Conservation (phyloP, 1,284 basidiomycete genomes). For the Apiotrichum siamense region DNA sequence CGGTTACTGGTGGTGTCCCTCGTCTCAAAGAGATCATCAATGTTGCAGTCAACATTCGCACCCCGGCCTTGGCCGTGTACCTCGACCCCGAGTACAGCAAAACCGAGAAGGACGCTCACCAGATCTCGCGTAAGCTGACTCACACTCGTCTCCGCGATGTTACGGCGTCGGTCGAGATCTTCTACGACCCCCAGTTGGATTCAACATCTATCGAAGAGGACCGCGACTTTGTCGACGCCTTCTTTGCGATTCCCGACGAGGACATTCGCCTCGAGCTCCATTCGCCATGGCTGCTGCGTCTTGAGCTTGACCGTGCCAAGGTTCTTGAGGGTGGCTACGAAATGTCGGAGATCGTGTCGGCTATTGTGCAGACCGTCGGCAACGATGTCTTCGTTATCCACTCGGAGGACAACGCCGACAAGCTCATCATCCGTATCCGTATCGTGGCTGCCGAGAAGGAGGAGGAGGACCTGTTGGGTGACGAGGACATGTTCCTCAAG, state of each 20-base stretch:
- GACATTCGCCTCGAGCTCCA: slow-evolving; percentile 87
- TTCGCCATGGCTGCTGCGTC: slow-evolving; percentile 94
- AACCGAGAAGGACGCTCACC: slow-evolving; percentile 57
- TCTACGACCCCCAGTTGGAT: slow-evolving; percentile 92
- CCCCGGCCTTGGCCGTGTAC: slow-evolving; percentile 89
- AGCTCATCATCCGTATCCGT: slow-evolving; percentile 94
- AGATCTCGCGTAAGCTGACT: slow-evolving; percentile 56
- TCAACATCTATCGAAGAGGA: slow-evolving; percentile 96
- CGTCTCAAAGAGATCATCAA: slow-evolving; percentile 99
- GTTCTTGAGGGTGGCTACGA: slow-evolving; percentile 96
- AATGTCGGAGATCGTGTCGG: slow-evolving; percentile 91
- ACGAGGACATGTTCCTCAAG: slow-evolving; percentile 95
- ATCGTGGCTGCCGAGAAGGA: slow-evolving; percentile 84
- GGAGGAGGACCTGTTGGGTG: slow-evolving; percentile 72
- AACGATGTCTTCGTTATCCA: slow-evolving; percentile 97
- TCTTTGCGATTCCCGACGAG: slow-evolving; percentile 99
- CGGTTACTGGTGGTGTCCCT: slow-evolving; percentile 95
- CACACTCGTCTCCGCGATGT: slow-evolving; percentile 93
- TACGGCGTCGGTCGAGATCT: slow-evolving; percentile 93
- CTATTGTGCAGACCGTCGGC: slow-evolving; percentile 91
- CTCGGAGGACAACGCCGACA: slow-evolving; percentile 98
- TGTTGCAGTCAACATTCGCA: slow-evolving; percentile 97
- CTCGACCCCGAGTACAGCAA: slow-evolving; percentile 69
- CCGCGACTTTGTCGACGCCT: slow-evolving; percentile 91
- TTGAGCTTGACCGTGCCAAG: slow-evolving; percentile 93